These are phyloP conservation scores for Chrysosporium keratinophilum DNA, from an alignment of 2,329 filamentous ascomycete species.

Conservation along the genomic window DNA sequence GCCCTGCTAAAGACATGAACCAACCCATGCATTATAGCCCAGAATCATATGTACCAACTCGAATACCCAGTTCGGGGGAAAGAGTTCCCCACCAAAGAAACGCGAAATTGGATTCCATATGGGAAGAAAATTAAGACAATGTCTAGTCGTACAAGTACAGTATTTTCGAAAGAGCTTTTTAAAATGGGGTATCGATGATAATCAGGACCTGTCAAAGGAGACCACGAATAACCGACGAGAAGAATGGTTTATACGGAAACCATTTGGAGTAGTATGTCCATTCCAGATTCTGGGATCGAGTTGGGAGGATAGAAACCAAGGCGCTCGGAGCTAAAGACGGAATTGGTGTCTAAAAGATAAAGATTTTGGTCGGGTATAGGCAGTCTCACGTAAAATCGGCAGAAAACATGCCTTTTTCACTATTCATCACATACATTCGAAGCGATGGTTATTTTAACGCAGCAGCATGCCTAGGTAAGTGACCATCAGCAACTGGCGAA, in stretches of 20 bases:
- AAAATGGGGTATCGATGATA: background rate
- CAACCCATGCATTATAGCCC: background rate
- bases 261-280: no score
- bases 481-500: background rate
- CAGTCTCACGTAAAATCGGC: no score
- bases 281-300: no score
- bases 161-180: background rate
- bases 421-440: no score
- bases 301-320: no score
- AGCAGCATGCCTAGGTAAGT: background rate
- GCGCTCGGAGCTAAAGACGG: no score
- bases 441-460: background rate
- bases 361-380: no score
- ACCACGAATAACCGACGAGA: background rate
- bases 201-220: background rate
- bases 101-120: background rate
- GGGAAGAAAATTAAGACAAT: background rate
- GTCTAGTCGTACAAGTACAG: slow-evolving; percentile 2
- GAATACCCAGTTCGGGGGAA: background rate
- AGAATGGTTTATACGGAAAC: no score
- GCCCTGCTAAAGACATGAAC: background rate
- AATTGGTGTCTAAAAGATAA: no score
- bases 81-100: background rate
- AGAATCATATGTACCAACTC: background rate
- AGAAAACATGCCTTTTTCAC: no score